phyloP scores from a whole-genome alignment of 192 early-diverging fungal species.

The Gigaspora rosea region DNA sequence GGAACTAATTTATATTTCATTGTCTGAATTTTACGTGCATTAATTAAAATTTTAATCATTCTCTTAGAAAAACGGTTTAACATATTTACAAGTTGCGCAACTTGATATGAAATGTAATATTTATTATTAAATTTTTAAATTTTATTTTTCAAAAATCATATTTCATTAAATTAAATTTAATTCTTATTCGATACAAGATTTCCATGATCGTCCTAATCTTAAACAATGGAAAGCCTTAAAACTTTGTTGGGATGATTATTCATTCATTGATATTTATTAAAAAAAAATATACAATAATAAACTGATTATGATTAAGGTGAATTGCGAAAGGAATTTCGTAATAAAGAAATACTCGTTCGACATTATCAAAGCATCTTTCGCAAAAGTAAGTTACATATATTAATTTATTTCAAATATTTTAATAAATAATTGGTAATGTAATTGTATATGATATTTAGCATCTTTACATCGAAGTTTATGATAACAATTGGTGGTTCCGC shows the following conservation, averaged over 20 bases:
- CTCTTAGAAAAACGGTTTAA: constrained; percentile 37
- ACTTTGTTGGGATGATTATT: constrained; percentile 32
- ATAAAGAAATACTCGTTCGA: constrained; percentile 33
- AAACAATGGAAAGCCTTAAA: constrained; percentile 43
- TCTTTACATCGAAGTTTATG: constrained; percentile 28
- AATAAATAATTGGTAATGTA: neutral
- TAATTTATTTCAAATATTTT: neutral
- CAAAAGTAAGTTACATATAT: constrained; percentile 35
- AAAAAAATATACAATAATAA: neutral
- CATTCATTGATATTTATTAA: too few species aligned
- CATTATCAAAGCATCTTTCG: constrained; percentile 31
- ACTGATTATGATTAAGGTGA: neutral
- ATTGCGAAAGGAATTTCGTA: neutral
- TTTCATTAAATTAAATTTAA: neutral
- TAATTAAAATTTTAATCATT: neutral
- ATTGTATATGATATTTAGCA: constrained; percentile 31
- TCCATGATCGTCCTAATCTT: constrained; percentile 37
- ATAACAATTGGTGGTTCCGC: constrained; percentile 46
- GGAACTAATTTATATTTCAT: constrained; percentile 1
- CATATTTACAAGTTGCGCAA: constrained; percentile 40
- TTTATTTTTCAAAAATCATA: neutral
- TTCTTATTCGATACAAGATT: constrained; percentile 22
- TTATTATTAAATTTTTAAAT: neutral
- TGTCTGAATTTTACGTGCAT: constrained; percentile 18
- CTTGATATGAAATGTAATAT: constrained; percentile 37